Evolutionary conservation across 768 basidiomycete species (phyloP).

Genomic region (Tricholoma furcatifolium): DNA sequence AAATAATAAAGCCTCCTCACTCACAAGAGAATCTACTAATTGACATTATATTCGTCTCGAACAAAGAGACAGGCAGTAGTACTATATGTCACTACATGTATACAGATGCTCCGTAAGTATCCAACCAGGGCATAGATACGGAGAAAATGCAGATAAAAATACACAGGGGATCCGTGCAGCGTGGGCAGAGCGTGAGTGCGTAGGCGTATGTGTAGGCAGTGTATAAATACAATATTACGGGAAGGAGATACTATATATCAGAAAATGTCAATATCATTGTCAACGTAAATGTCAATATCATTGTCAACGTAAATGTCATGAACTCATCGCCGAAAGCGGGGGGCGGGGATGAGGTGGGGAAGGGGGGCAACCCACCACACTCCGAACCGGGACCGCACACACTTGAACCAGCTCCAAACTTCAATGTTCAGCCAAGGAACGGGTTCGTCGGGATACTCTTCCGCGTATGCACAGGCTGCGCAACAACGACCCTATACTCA

Average conservation of each 20-base stretch:
- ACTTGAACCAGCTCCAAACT: too few species aligned
- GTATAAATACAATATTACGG: background rate
- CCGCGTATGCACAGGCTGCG: constrained; percentile 25
- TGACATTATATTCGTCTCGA: too few species aligned
- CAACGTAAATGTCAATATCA: background rate
- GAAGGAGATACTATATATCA: background rate
- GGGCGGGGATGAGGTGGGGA: background rate
- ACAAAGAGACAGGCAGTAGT: too few species aligned
- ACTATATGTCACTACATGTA: constrained; percentile 1
- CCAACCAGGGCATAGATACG: background rate
- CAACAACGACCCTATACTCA: constrained; percentile 42
- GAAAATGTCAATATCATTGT: background rate
- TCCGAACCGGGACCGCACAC: constrained; percentile 9
- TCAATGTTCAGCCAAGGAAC: constrained; percentile 34
- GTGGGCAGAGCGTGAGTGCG: background rate
- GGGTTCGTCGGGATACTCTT: constrained; percentile 56
- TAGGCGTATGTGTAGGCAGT: background rate
- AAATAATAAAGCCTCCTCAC: too few species aligned
- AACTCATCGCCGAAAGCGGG: background rate
- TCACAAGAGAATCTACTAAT: too few species aligned
- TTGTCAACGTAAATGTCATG: background rate
- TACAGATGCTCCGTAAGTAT: background rate
- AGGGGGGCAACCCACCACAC: background rate
- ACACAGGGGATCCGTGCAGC: background rate
- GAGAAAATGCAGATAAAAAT: constrained; percentile 2